These are phyloP conservation scores for Solanum sejunctum DNA, from an alignment of 257 asterid genomes.

Conservation along the genomic window DNA sequence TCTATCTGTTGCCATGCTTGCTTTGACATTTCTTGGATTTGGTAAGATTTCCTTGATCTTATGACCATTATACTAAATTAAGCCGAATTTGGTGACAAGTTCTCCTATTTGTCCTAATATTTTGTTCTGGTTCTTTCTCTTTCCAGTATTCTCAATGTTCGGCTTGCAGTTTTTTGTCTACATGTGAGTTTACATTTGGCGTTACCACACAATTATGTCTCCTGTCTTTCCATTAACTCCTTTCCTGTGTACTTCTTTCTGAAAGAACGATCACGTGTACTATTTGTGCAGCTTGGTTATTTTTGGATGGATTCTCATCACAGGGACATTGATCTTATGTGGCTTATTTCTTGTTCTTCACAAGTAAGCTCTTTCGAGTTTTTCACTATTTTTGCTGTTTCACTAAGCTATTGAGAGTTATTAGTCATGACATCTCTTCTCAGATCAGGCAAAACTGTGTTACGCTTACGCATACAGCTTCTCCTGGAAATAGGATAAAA, in stretches of 20 bases:
- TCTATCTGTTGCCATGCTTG: slow-evolving; percentile 74
- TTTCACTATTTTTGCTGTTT: background rate
- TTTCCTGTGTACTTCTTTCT: background rate
- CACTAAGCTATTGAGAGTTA: background rate
- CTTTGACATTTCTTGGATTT: slow-evolving; percentile 68
- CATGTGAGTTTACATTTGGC: slow-evolving; percentile 6
- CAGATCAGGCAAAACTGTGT: background rate
- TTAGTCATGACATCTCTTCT: background rate
- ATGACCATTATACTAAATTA: background rate
- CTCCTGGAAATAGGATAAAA: background rate
- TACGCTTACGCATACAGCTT: background rate
- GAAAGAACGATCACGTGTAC: background rate
- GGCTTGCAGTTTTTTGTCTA: slow-evolving; percentile 20
- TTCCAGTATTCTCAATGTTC: slow-evolving; percentile 23
- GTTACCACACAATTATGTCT: background rate
- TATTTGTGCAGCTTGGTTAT: slow-evolving; percentile 15
- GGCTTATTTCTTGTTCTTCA: slow-evolving; percentile 23
- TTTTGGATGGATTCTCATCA: slow-evolving; percentile 28
- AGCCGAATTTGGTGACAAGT: background rate
- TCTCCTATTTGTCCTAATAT: background rate
- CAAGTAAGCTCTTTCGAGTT: slow-evolving; percentile 8
- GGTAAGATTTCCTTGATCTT: slow-evolving; percentile 19
- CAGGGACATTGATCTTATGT: slow-evolving; percentile 19
- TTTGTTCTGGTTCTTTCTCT: background rate
- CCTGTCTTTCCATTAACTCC: background rate